Percentiles rank a stretch among this genome's conserved stretches.
These are phyloP conservation scores for Puccinia polysora DNA, from an alignment of 1,284 basidiomycete genomes.

Conservation along the genomic window DNA sequence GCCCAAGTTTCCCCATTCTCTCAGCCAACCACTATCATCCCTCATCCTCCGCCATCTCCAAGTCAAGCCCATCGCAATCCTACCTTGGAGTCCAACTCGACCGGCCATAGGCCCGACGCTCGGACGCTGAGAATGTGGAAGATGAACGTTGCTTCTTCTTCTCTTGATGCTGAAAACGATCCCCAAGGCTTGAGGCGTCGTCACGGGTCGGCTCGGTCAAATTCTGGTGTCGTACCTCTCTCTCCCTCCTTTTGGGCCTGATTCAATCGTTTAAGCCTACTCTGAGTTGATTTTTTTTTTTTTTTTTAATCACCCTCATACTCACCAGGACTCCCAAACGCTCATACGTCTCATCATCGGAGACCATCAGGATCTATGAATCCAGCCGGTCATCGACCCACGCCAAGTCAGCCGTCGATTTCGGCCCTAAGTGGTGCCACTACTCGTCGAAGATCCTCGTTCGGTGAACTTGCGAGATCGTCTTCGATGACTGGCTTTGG, in stretches of 20 bases:
- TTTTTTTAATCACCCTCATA: neutral
- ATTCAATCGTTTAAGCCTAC: too few relatives aligned
- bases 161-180: neutral
- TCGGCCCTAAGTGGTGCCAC: neutral
- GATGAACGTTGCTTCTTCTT: neutral
- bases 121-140: neutral
- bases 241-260: too few relatives aligned
- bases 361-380: neutral
- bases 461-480: conserved; percentile 50
- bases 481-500: conserved; percentile 62
- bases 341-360: conserved; percentile 1
- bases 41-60: neutral
- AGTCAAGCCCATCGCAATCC: neutral
- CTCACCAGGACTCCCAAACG: neutral
- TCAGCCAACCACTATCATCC: neutral
- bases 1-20: neutral
- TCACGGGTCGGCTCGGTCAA: neutral
- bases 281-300: too few relatives aligned
- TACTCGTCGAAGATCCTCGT: neutral
- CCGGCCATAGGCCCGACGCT: neutral
- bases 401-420: neutral
- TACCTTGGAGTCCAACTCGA: neutral
- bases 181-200: conserved; percentile 10
- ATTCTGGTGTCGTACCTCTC: neutral
- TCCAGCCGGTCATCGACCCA: too few relatives aligned